phyloP scores from a whole-genome alignment of 2,329 filamentous ascomycete species.

The Diplodia mutila region DNA sequence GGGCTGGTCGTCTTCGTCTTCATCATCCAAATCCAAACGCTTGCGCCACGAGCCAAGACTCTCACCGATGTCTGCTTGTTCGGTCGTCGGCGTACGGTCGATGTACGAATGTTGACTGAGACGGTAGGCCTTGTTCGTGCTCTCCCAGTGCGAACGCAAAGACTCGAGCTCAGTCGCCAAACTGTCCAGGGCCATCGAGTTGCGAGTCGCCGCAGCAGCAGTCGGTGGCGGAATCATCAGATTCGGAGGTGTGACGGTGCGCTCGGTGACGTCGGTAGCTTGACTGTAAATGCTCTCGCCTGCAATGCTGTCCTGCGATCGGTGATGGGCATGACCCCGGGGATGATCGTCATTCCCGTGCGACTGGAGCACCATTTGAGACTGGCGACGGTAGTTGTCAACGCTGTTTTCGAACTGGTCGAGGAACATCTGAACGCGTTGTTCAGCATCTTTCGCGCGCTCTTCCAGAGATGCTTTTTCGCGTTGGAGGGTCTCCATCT shows the following conservation, averaged over 20 bases:
- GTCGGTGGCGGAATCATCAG: conserved; percentile 38
- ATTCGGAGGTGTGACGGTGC: conserved; percentile 37
- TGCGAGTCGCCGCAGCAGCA: conserved; percentile 48
- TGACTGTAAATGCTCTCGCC: conserved; percentile 57
- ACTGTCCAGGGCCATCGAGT: conserved; percentile 79
- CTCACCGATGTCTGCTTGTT: conserved; percentile 38
- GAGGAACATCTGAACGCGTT: conserved; percentile 87
- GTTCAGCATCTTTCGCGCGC: conserved; percentile 85
- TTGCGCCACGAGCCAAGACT: conserved; percentile 42
- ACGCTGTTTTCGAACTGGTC: conserved; percentile 95
- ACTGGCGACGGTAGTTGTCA: conserved; percentile 86
- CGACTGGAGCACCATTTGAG: conserved; percentile 42
- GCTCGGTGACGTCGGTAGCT: conserved; percentile 39
- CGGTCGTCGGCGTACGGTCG: conserved; percentile 57
- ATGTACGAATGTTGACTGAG: conserved; percentile 89
- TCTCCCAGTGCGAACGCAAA: conserved; percentile 90
- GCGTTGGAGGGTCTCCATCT: conserved; percentile 79
- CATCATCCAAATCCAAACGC: conserved; percentile 38
- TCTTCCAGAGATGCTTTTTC: conserved; percentile 82
- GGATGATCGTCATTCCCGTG: neutral
- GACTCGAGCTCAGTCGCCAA: conserved; percentile 91
- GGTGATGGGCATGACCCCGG: conserved; percentile 45
- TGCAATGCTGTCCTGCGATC: conserved; percentile 63
- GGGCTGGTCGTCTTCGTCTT: conserved; percentile 23
- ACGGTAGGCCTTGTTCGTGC: conserved; percentile 92